Evolutionary conservation across 805 yeast species (phyloP), one percentile per base, ranked within the genome.

Genomic region (Candida manassasensis): DNA sequence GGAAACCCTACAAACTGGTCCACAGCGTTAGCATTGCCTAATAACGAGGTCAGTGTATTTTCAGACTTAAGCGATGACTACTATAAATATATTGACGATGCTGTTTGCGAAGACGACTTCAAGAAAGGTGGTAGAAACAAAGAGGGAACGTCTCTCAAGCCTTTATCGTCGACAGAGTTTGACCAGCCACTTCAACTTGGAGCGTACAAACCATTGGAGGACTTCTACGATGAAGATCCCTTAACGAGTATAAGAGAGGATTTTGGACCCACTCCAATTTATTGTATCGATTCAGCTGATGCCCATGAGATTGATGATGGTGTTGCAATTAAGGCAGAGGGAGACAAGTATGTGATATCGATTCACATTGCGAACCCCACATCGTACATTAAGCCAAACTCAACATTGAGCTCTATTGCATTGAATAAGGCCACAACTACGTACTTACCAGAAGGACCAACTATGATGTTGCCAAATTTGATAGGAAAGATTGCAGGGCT

Each of bases 261-360:
- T 18, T 73, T 69, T 43, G 57, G 58, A 0, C 59, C 68, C 29
- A 49, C 71, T 9, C 71, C 75, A 0, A 79, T 88, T 2, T 90
- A 78, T 53, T 88, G 97, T 58, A 86, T 90, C 39, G 98, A 93
- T 59, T 70, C 81, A 3, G 75, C 66, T 3, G 70, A 69, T 27
- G 95, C 97, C 0, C 81, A 82, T 45, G 97, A 93, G 56, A 83
- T 93, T 40, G 98, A 90, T 57, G 98, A 90, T 58, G 98, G 97
- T 31, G 69, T 90, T 18, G 77, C 96, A 1, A 63, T 90, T 13
- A 63, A 63, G 29, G 35, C 51, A 3, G 48, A 47, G 19, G 42
- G 44, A 18, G 34, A 35, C 3, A 50, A 50, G 10, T 75, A 61
- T 45, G 59, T 64, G 7, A 45, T 89, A 4, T 73, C 81, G 19